Evolutionary conservation across 257 asterid species (phyloP).

Genomic region (Jasminum sambac): DNA sequence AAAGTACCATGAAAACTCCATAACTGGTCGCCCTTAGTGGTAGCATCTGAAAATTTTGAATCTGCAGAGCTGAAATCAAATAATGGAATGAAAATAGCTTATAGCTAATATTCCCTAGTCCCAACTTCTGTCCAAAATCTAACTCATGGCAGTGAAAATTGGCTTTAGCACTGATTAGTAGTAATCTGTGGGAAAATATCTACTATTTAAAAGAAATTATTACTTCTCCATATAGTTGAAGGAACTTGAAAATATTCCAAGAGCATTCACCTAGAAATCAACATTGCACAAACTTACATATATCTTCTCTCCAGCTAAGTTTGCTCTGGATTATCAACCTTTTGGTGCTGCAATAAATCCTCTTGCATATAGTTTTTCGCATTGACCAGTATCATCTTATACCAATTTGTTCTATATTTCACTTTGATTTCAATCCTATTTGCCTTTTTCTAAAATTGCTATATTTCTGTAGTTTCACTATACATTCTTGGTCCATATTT

Average conservation of each 20-base stretch:
- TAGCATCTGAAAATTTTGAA: too few species aligned
- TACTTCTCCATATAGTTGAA: background rate
- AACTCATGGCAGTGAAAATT: background rate
- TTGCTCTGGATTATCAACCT: background rate
- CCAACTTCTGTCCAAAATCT: too few species aligned
- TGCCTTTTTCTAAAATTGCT: background rate
- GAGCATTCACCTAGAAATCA: background rate
- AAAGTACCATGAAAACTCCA: too few species aligned
- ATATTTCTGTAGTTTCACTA: background rate
- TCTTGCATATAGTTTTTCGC: background rate
- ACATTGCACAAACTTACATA: background rate
- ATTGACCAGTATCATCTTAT: background rate
- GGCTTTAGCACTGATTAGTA: background rate
- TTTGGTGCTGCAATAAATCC: background rate
- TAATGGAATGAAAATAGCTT: too few species aligned
- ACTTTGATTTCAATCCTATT: background rate
- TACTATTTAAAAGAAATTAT: background rate
- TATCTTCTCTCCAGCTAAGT: background rate
- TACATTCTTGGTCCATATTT: conserved; percentile 21
- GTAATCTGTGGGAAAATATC: background rate
- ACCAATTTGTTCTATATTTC: background rate
- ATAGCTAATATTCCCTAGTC: too few species aligned
- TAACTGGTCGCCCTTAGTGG: too few species aligned
- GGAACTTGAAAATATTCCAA: background rate
- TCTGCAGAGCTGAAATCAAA: too few species aligned